Conservation (phyloP, 148 eudicot genomes). For the Camellia japonica region DNA sequence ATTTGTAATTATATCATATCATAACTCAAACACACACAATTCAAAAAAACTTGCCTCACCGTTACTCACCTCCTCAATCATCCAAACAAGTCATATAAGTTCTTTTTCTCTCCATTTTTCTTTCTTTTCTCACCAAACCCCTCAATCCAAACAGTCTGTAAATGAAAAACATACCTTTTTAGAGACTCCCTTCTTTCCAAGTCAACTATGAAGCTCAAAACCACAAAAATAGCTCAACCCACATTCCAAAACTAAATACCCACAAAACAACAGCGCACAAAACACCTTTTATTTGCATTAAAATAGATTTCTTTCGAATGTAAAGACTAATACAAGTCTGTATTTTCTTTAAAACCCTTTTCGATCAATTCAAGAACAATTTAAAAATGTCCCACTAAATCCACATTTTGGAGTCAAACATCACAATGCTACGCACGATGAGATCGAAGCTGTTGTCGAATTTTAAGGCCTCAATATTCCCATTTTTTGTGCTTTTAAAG, state of each 20-base stretch:
- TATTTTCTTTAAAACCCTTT: background rate
- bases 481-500: background rate
- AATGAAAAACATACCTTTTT: background rate
- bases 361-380: background rate
- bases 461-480: slow-evolving; percentile 5
- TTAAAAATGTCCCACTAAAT: background rate
- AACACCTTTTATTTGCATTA: background rate
- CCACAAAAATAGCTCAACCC: slow-evolving; percentile 1
- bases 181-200: background rate
- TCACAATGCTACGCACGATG: background rate
- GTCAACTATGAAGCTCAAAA: slow-evolving; percentile 6
- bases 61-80: too few relatives aligned
- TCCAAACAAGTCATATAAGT: too few relatives aligned
- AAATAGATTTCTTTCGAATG: background rate
- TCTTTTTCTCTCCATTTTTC: too few relatives aligned
- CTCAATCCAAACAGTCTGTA: too few relatives aligned
- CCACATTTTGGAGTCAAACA: slow-evolving; percentile 3
- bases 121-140: too few relatives aligned
- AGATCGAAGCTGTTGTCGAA: background rate
- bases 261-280: background rate
- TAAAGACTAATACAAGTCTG: too few relatives aligned
- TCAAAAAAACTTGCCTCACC: too few relatives aligned
- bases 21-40: background rate
- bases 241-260: slow-evolving; percentile 9
- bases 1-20: background rate